Conservation (phyloP, 352 stramenopile species). For the Pythium utonaiense region DNA sequence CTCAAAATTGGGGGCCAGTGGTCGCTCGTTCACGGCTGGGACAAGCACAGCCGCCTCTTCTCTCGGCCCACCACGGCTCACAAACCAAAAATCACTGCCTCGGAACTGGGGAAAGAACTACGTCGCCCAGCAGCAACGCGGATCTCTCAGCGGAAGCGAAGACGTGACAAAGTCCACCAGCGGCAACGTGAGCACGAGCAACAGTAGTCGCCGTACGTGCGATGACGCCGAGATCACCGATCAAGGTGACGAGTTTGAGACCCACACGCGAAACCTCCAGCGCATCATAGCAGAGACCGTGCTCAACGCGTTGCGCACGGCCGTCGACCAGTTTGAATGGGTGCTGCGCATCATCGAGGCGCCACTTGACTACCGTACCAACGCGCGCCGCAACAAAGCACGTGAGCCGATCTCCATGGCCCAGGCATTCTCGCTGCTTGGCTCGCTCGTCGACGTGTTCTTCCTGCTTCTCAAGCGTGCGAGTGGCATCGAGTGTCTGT, state of each 20-base stretch:
- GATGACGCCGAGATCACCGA: background rate
- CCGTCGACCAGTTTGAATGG: conserved; percentile 51
- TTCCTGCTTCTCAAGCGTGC: conserved; percentile 55
- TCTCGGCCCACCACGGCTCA: conserved; percentile 4
- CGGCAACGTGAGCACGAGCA: background rate
- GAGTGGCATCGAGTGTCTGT: conserved; percentile 43
- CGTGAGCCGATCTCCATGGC: conserved; percentile 22
- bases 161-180: conserved; percentile 13
- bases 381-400: background rate
- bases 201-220: background rate
- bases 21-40: conserved; percentile 4
- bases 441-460: conserved; percentile 44
- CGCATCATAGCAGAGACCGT: conserved; percentile 36
- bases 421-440: conserved; percentile 50
- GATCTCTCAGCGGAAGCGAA: conserved; percentile 16
- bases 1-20: conserved; percentile 10
- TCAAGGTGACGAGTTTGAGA: conserved; percentile 18
- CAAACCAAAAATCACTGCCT: conserved; percentile 43
- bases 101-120: conserved; percentile 70
- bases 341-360: conserved; percentile 44
- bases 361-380: conserved; percentile 26
- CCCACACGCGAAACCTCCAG: conserved; percentile 36
- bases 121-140: conserved; percentile 10
- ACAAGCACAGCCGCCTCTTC: background rate
- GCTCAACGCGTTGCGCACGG: conserved; percentile 39